Percentiles rank a stretch among this genome's conserved stretches.
Evolutionary conservation across 2,329 filamentous ascomycete species (phyloP).

Genomic region (Parastagonospora avenae): DNA sequence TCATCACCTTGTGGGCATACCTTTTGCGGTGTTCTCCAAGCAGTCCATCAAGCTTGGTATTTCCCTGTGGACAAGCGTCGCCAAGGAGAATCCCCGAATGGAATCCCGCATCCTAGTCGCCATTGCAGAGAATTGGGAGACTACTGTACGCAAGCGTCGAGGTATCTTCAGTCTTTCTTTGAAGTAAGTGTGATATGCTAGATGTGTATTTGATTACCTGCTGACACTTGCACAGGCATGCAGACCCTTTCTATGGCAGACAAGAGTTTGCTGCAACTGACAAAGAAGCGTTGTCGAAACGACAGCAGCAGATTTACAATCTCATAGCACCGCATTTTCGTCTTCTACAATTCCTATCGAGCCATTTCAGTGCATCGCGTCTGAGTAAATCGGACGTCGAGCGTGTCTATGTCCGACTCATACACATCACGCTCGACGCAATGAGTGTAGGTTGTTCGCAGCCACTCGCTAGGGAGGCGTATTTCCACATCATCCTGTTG

Average conservation of each 20-base stretch:
- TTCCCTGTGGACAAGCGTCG: conserved; percentile 94
- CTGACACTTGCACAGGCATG: conserved; percentile 56
- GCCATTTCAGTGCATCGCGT: conserved; percentile 93
- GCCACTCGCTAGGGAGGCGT: conserved; percentile 87
- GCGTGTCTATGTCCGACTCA: conserved; percentile 77
- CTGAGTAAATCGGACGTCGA: conserved; percentile 83
- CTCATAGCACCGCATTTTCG: conserved; percentile 85
- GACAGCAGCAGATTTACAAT: conserved; percentile 80
- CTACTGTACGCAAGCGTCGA: conserved; percentile 74
- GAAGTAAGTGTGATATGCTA: conserved; percentile 53
- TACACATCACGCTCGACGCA: conserved; percentile 77
- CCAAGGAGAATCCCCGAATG: conserved; percentile 91
- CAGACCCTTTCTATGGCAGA: conserved; percentile 87
- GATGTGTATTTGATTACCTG: not conserved
- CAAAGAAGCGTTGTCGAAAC: conserved; percentile 72
- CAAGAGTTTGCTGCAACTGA: conserved; percentile 94
- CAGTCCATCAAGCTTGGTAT: conserved; percentile 95
- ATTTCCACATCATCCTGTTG: conserved; percentile 86
- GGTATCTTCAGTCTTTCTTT: conserved; percentile 81
- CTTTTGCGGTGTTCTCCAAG: conserved; percentile 91
- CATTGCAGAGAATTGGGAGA: conserved; percentile 90
- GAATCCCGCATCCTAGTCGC: conserved; percentile 85
- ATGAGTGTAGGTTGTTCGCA: conserved; percentile 70
- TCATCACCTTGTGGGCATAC: conserved; percentile 88
- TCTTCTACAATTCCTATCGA: conserved; percentile 85